Evolutionary conservation across 148 eudicot species (phyloP).

Genomic region (Vaccinium corymbosum): DNA sequence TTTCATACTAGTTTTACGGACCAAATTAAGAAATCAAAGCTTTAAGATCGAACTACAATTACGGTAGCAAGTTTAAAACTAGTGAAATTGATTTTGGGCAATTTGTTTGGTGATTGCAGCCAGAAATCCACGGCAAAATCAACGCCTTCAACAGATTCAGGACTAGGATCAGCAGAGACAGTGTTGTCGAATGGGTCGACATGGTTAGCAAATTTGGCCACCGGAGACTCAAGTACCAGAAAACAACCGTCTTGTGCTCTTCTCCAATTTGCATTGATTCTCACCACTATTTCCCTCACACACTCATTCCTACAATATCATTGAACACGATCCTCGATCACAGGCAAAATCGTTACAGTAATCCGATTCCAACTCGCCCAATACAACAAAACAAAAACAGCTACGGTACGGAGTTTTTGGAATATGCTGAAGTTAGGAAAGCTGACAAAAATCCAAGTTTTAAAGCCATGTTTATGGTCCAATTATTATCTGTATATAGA

Average conservation of each 20-base stretch:
- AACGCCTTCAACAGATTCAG: conserved; percentile 16
- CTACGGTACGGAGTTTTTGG: background rate
- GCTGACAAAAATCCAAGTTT: background rate
- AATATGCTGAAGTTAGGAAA: background rate
- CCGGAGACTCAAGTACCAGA: conserved; percentile 40
- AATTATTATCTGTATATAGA: background rate
- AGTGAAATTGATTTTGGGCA: background rate
- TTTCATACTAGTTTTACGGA: too few species aligned
- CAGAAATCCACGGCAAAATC: conserved; percentile 40
- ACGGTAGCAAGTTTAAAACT: background rate
- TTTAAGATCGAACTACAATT: too few species aligned
- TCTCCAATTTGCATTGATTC: conserved; percentile 22
- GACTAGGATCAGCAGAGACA: conserved; percentile 21
- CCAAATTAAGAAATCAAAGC: too few species aligned
- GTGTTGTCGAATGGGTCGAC: conserved; percentile 45
- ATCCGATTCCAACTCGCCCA: background rate
- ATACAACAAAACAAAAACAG: background rate
- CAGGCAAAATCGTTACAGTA: background rate
- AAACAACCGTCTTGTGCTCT: conserved; percentile 19
- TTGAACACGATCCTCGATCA: too few species aligned
- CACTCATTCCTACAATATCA: background rate
- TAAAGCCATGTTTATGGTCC: background rate
- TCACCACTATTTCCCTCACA: conserved; percentile 3
- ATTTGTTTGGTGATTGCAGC: conserved; percentile 32
- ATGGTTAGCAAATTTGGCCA: conserved; percentile 63